Evolutionary conservation across 176 grass and related monocot species (phyloP), one percentile per base, ranked within the genome.

Genomic region (Triticum urartu): DNA sequence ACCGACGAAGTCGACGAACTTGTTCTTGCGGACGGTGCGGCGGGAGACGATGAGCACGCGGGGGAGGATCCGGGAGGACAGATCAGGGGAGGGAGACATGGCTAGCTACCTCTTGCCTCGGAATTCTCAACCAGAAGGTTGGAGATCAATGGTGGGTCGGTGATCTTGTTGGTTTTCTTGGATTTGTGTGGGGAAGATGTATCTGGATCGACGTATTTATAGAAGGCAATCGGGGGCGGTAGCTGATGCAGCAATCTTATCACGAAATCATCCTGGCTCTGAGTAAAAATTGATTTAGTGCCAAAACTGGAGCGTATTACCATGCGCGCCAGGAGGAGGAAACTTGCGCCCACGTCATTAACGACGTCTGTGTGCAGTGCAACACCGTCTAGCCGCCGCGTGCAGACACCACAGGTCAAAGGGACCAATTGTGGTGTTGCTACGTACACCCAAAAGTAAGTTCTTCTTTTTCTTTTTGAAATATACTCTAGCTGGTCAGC

Each of bases 1-100:
- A 91, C 95, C 93, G 73, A 98, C 93, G 72, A 98, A 98, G 88
- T 98, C 95, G 77, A 98, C 95, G 56, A 95, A 98, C 75, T 98
- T 95, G 86, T 93, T 98, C 88, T 98, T 98, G 73, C 93, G 95
- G 72, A 98, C 86, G 33, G 87, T 90, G 39, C 95, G 91, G 72
- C 95, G 91, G 42, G 93, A 98, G 65, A 98, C 95, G 81, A 98
- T 95, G 87, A 98, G 87, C 21, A 98, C 95, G 39, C 93, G 68
- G 11, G 95, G 95, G n/a, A 95, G 93, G 75, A 98, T 76, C 68
- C 40, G 40, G 40, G 40, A 42, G 40, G 40, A 2, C 40, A 95
- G 77, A 9, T 93, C 86, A 17, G 87, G 78, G 3, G 88, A 89
- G 36, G 81, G 32, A 59, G 73, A 48, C 85, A 81, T 86, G 73